phyloP scores from a whole-genome alignment of 129 eudicot genomes.

The Lactuca sativa region DNA sequence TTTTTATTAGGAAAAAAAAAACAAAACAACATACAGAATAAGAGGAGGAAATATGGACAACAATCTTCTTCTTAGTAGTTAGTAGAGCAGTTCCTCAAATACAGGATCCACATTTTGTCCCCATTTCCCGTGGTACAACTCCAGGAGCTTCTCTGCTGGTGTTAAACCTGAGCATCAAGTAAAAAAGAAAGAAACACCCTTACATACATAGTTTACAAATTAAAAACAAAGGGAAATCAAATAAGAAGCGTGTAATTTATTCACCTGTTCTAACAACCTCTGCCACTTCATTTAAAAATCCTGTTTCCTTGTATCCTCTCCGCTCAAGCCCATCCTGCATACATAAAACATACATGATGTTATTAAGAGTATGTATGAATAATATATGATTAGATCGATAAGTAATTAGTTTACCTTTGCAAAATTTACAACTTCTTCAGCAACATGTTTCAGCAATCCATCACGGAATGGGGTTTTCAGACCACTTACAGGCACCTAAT shows the following conservation, averaged over 20 bases:
- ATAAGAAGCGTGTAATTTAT: background rate
- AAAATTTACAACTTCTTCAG: slow-evolving; percentile 75
- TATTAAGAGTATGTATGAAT: too few species aligned
- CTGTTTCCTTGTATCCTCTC: slow-evolving; percentile 91
- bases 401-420: slow-evolving; percentile 56
- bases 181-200: too few species aligned
- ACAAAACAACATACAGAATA: too few species aligned
- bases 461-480: slow-evolving; percentile 95
- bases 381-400: too few species aligned
- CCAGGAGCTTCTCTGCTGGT: slow-evolving; percentile 92
- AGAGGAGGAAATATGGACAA: background rate
- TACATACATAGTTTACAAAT: too few species aligned
- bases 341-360: background rate
- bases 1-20: too few species aligned
- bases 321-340: slow-evolving; percentile 90
- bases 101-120: slow-evolving; percentile 84
- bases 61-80: slow-evolving; percentile 31
- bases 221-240: too few species aligned
- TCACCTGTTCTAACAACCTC: slow-evolving; percentile 95
- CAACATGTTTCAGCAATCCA: slow-evolving; percentile 82
- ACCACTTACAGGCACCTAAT: slow-evolving; percentile 81
- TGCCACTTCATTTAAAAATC: slow-evolving; percentile 83
- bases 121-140: slow-evolving; percentile 89
- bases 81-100: slow-evolving; percentile 79
- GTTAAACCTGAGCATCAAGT: slow-evolving; percentile 57